phyloP scores from a whole-genome alignment of 1,284 basidiomycete genomes.

The Pseudozyma sp. region DNA sequence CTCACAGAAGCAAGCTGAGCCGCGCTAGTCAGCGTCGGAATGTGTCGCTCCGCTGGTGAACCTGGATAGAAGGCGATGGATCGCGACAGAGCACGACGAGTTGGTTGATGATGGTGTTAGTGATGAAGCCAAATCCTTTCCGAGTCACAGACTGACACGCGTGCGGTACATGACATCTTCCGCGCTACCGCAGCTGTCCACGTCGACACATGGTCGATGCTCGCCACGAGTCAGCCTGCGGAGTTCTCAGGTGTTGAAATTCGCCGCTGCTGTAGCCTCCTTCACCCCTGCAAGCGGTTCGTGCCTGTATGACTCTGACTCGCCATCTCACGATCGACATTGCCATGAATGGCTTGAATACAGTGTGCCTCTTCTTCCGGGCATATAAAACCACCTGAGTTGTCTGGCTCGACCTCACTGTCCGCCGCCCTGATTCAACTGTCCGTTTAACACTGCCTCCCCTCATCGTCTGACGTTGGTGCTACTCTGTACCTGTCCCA shows the following conservation, averaged over 20 bases:
- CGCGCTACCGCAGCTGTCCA: constrained; percentile 1
- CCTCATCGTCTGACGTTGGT: neutral
- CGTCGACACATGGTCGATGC: neutral
- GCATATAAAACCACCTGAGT: neutral
- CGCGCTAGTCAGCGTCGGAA: neutral
- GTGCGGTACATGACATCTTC: constrained; percentile 6
- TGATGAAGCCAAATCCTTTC: neutral
- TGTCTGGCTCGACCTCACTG: neutral
- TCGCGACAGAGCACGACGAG: neutral
- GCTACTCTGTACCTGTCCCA: too few species aligned
- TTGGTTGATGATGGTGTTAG: constrained; percentile 1
- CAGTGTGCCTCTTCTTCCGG: neutral
- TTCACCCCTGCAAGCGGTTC: neutral
- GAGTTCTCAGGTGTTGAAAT: constrained; percentile 5
- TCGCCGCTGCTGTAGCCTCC: neutral
- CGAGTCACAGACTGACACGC: constrained; percentile 12
- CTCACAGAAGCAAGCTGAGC: neutral
- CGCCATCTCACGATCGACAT: neutral
- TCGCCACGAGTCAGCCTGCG: constrained; percentile 2
- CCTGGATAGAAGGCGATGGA: neutral
- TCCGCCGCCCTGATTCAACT: neutral
- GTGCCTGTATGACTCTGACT: constrained; percentile 6
- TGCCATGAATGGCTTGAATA: neutral
- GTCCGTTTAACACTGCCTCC: neutral
- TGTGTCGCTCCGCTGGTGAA: neutral